Evolutionary conservation across 805 yeast species (phyloP).

Genomic region (Sugiyamaella marilandica): DNA sequence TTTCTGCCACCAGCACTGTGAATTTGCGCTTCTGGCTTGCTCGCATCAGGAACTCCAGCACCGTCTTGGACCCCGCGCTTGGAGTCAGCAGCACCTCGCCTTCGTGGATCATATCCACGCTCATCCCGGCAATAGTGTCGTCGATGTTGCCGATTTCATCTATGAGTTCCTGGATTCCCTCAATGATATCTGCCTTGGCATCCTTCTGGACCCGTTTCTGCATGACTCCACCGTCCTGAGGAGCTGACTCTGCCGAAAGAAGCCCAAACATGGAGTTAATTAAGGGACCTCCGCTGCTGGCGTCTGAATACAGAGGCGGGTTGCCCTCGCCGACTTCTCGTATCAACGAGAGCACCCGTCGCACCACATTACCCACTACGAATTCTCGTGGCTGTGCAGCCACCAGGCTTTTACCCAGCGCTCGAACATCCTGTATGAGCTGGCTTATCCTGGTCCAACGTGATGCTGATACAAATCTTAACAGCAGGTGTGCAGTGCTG

Average conservation of each 20-base stretch:
- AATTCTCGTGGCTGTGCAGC: conserved; percentile 87
- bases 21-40: conserved; percentile 88
- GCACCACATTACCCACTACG: conserved; percentile 82
- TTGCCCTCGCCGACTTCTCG: conserved; percentile 75
- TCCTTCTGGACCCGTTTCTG: conserved; percentile 39
- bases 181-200: conserved; percentile 78
- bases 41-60: conserved; percentile 74
- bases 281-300: conserved; percentile 39
- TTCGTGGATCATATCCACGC: conserved; percentile 91
- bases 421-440: conserved; percentile 64
- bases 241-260: conserved; percentile 45
- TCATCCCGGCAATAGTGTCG: conserved; percentile 86
- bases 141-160: conserved; percentile 88
- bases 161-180: conserved; percentile 84
- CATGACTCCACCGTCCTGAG: conserved; percentile 1
- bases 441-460: conserved; percentile 80
- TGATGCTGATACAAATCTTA: conserved; percentile 83
- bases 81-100: conserved; percentile 69
- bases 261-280: conserved; percentile 83
- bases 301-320: conserved; percentile 22
- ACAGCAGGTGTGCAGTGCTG: conserved; percentile 78
- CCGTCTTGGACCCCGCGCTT: conserved; percentile 91
- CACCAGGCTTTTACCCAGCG: conserved; percentile 59
- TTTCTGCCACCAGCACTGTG: conserved; percentile 83
- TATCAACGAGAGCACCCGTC: conserved; percentile 80